phyloP scores from a whole-genome alignment of 495 filamentous ascomycete genomes.

The Penicillium tannophilum region DNA sequence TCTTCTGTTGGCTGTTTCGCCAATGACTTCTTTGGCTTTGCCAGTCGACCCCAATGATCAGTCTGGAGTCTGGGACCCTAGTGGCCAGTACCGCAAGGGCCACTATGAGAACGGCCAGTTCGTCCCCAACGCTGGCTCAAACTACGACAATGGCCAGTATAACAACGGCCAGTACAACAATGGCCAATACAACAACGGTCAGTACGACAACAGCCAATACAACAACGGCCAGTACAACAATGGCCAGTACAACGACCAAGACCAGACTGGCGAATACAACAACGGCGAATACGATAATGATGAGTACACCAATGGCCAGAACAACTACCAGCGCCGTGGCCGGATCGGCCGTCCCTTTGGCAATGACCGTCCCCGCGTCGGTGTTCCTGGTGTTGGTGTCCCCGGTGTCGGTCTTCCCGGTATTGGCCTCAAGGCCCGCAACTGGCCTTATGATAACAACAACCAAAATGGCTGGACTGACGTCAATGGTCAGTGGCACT shows the following conservation, averaged over 20 bases:
- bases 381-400: conserved; percentile 11
- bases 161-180: conserved; percentile 18
- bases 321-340: conserved; percentile 7
- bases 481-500: conserved; percentile 20
- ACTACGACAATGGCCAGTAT: conserved; percentile 20
- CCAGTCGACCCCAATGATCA: conserved; percentile 29
- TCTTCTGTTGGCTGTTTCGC: conserved; percentile 28
- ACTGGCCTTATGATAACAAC: conserved; percentile 18
- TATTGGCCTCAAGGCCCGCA: conserved; percentile 17
- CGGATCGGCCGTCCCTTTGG: conserved; percentile 1
- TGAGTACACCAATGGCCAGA: conserved; percentile 6
- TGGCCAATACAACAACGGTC: conserved; percentile 13
- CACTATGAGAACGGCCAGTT: conserved; percentile 26
- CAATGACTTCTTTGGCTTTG: conserved; percentile 26
- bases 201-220: conserved; percentile 15
- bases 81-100: conserved; percentile 28
- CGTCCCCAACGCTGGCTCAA: conserved; percentile 20
- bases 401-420: conserved; percentile 16
- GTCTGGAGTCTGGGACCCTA: conserved; percentile 26
- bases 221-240: conserved; percentile 22
- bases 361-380: conserved; percentile 11
- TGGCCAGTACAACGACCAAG: conserved; percentile 8
- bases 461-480: conserved; percentile 22
- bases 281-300: conserved; percentile 15
- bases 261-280: conserved; percentile 15